Evolutionary conservation across 192 early-diverging fungal genomes (phyloP).

Genomic region (Backusella mclennaniae): DNA sequence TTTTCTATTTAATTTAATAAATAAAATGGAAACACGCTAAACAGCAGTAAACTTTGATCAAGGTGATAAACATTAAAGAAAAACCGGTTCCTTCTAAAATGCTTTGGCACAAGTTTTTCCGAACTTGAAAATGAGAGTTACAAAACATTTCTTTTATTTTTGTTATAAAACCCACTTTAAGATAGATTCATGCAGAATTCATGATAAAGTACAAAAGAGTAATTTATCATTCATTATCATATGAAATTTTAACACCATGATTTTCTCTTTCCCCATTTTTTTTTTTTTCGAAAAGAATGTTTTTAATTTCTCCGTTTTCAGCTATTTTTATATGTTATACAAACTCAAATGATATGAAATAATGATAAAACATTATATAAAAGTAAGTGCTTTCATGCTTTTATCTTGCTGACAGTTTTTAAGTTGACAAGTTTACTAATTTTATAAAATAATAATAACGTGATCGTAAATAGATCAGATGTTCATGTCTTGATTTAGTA

Average conservation of each 20-base stretch:
- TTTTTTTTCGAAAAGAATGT: not conserved
- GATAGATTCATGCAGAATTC: too few relatives aligned
- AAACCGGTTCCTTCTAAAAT: not conserved
- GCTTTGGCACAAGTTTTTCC: not conserved
- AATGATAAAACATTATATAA: too few relatives aligned
- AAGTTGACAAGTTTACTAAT: not conserved
- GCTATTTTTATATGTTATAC: not conserved
- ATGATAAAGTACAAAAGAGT: too few relatives aligned
- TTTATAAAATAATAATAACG: not conserved
- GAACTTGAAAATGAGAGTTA: not conserved
- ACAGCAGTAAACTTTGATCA: not conserved
- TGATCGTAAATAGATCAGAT: too few relatives aligned
- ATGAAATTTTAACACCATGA: not conserved
- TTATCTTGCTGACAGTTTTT: too few relatives aligned
- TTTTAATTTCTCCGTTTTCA: not conserved
- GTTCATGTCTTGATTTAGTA: too few relatives aligned
- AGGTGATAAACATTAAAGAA: not conserved
- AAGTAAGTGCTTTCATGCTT: too few relatives aligned
- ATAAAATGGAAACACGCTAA: not conserved
- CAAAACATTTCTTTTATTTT: not conserved
- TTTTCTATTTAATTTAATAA: not conserved
- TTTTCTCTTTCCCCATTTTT: not conserved
- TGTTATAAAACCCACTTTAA: too few relatives aligned
- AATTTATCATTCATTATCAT: not conserved
- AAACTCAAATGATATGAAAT: too few relatives aligned